Base-by-base conservation (phyloP, 148 eudicot species). In the Silene conica region DNA sequence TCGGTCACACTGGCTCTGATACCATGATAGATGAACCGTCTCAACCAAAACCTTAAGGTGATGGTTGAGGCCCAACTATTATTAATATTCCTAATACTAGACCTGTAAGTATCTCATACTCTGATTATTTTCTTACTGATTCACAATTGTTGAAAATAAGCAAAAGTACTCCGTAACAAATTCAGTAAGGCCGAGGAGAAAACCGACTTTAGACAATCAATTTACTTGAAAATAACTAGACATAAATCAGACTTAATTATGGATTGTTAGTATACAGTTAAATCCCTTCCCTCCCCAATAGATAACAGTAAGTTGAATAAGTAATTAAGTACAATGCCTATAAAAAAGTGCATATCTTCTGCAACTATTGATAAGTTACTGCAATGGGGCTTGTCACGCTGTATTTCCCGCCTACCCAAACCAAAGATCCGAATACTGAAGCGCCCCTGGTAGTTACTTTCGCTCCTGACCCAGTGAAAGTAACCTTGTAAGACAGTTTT, bases 371-470 rank as follows among this genome's bases (percentile, higher is more conserved):
- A 82, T 91, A 90, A 43, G 86, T 86, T 63, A 83, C 86, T 50
- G 89, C 95, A 74, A 87, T 82, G 31, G 89, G 95, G 76, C 95
- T 90, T 66, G 85, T 73, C 71, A 90, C 91, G 60, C 63, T 62
- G 74, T 84, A 78, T 20, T 74, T 72, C 13, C 82, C 77, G 11
- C 80, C 78, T 14, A 69, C 68, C 91, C 91, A 90, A 67, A 25
- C 55, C 59, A 90, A 50, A 20, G 84, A 81, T 14, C 95, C 95
- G 68, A 88, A 90, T 58, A 81, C 70, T 31, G 78, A 79, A 67
- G 9, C 11, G 12, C 70, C 76, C 59, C 78, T 81, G 10, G 78
- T 58, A 26, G 58, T 63, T 48, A 52, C 72, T 56, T 13, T 66
- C 59, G 64, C 70, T 13, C 79, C 75, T 19, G 67, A 19, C 71